Base-by-base conservation (phyloP, 2,329 filamentous ascomycete genomes). In the Colletotrichum graminicola region DNA sequence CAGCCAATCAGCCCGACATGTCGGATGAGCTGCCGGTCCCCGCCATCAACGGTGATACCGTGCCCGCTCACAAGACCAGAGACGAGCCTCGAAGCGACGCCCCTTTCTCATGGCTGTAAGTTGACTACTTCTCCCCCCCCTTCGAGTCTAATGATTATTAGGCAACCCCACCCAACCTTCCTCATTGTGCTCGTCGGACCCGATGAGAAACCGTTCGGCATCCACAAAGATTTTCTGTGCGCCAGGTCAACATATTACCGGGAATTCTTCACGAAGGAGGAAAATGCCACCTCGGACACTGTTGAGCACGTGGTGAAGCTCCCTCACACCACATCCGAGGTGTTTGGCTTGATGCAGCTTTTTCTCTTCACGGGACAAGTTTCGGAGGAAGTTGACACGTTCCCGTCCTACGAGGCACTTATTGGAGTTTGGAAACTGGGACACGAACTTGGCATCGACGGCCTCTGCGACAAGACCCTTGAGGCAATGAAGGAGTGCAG, bases 151-250 rank as follows among this genome's bases (percentile, higher is more conserved):
- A 78, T 52, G 34, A 36, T n/a, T 5, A 18, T 3, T 71, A 88
- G 88, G 1, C 80, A 88, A 57, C 85, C 88, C 1, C 88, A 90
- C 74, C 84, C 87, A 0, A 82, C 84, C 11, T 89, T 90, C 73
- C 86, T 88, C 54, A 85, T 90, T 23, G 78, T 89, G 56, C 77
- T 89, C 1, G 84, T 89, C 36, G 88, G 88, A 0, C 79, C 82
- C 3, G 82, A 87, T 0, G 84, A 88, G 75, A 78, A 78, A 18
- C 87, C 88, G 0, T 90, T 89, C 74, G 87, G 85, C 14, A 84
- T 90, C 16, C 88, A 90, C 72, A 88, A 87, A 71, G 86, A 90
- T 76, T 88, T 89, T 66, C 80, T 90, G 32, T 88, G 86, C 72
- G 80, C 84, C 39, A 85, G 85, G 73, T 89, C 87, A 11, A 75